Evolutionary conservation across 2,329 filamentous ascomycete genomes (phyloP).

Genomic region (Hirsutella rhossiliensis): DNA sequence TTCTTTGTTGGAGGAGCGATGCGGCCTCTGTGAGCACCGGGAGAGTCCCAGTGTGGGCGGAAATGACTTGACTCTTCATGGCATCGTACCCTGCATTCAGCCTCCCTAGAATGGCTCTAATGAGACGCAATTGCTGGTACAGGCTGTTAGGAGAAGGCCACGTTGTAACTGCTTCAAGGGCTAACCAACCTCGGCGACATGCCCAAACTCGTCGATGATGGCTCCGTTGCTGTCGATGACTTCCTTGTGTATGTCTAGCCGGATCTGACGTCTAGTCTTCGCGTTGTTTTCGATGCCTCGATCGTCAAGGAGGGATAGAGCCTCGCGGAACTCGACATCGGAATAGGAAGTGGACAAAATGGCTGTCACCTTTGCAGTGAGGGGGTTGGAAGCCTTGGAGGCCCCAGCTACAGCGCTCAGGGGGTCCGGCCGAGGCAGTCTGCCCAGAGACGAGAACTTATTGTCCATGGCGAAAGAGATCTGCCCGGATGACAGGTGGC

Average conservation of each 20-base stretch:
- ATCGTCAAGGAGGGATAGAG: conserved; percentile 65
- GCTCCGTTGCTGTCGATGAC: conserved; percentile 87
- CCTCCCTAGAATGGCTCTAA: conserved; percentile 64
- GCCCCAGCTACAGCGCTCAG: conserved; percentile 36
- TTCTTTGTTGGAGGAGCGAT: conserved; percentile 58
- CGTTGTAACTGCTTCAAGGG: background rate
- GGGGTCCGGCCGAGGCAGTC: no score
- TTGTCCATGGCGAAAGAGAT: no score
- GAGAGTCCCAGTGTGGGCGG: conserved; percentile 63
- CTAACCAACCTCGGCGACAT: conserved; percentile 65
- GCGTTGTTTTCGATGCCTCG: conserved; percentile 61
- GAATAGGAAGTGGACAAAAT: conserved; percentile 88
- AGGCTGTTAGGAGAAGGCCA: conserved; percentile 13
- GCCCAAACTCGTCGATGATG: conserved; percentile 77
- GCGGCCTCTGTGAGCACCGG: conserved; percentile 69
- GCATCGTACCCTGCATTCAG: conserved; percentile 70
- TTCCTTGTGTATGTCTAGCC: conserved; percentile 78
- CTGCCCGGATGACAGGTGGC: no score
- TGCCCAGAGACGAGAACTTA: no score
- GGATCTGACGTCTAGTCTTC: conserved; percentile 65
- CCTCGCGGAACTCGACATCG: conserved; percentile 82
- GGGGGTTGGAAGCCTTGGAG: conserved; percentile 43
- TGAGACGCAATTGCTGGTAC: conserved; percentile 68
- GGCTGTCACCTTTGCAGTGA: conserved; percentile 71
- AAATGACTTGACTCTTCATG: conserved; percentile 65